Evolutionary conservation across 2,329 filamentous ascomycete species (phyloP).

Genomic region (Trichoderma polysporum): DNA sequence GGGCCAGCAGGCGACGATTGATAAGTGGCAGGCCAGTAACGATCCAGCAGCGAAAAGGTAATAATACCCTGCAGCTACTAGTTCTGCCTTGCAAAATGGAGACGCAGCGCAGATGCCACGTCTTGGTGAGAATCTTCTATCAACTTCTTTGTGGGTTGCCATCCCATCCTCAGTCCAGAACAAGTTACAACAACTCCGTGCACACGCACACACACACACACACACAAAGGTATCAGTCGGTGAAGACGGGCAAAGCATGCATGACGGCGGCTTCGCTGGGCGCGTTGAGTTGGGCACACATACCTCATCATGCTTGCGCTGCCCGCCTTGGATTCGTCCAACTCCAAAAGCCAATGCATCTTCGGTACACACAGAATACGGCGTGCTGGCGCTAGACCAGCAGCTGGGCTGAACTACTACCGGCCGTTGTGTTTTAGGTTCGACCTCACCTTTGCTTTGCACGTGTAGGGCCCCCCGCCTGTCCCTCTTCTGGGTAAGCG

Average conservation of each 20-base stretch:
- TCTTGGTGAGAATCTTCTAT: neutral
- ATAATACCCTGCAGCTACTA: neutral
- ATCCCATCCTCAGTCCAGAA: neutral
- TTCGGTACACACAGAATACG: neutral
- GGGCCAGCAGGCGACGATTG: neutral
- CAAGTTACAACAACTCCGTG: neutral
- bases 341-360: neutral
- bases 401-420: neutral
- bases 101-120: too few relatives aligned
- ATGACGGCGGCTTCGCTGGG: neutral
- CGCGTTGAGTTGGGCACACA: constrained; percentile 8
- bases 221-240: constrained; percentile 7
- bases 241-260: neutral
- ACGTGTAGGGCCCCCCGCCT: neutral
- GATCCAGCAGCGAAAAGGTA: neutral
- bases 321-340: neutral
- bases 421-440: neutral
- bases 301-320: neutral
- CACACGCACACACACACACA: neutral
- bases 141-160: neutral
- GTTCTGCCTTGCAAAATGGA: neutral
- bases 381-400: neutral
- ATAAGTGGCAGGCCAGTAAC: neutral
- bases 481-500: neutral
- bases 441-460: neutral